Conservation (phyloP, 208 protist species). For the Entamoeba histolytica region DNA sequence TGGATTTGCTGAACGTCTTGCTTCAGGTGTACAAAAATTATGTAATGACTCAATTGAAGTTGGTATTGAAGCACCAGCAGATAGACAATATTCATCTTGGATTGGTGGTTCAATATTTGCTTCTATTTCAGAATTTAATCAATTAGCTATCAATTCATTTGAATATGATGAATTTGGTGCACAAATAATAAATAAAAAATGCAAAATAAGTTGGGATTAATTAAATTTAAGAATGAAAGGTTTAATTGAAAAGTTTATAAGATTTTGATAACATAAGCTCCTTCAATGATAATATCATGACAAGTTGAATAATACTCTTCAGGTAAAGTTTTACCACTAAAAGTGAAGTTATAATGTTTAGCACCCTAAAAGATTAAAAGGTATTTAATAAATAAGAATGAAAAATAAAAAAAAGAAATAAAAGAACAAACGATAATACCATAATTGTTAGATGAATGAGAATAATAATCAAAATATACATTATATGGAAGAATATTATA, state of each 20-base stretch:
- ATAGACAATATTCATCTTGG: conserved; percentile 19
- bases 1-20: conserved; percentile 7
- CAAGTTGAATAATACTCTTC: background rate
- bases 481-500: background rate
- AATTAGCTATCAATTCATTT: conserved; percentile 11
- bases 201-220: background rate
- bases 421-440: background rate
- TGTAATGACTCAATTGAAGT: background rate
- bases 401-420: background rate
- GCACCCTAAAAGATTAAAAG: background rate
- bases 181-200: conserved; percentile 15
- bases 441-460: background rate
- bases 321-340: background rate
- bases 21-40: conserved; percentile 2
- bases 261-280: background rate
- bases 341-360: background rate
- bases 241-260: background rate
- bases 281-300: background rate
- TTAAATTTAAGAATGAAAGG: background rate
- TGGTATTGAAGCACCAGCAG: conserved; percentile 13
- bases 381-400: background rate
- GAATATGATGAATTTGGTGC: conserved; percentile 20
- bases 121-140: conserved; percentile 14
- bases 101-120: conserved; percentile 26
- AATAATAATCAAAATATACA: background rate